Evolutionary conservation across 306 rosid species (phyloP).

Genomic region (Vigna unguiculata): DNA sequence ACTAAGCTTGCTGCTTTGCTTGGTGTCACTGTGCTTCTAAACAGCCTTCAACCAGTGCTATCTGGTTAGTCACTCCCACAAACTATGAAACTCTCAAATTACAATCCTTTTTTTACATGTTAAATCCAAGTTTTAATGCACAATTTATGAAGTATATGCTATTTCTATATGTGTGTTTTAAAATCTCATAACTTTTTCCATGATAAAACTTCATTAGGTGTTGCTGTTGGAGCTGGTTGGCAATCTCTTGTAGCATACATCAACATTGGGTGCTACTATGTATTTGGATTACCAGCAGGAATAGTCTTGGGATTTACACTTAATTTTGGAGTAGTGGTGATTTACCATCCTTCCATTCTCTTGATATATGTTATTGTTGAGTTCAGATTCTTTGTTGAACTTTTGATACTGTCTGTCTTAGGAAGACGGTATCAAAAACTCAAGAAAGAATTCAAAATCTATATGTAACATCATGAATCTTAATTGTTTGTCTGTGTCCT

Average conservation of each 20-base stretch:
- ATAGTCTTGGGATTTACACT: conserved; percentile 73
- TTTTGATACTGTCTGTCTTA: too few relatives aligned
- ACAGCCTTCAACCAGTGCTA: conserved; percentile 79
- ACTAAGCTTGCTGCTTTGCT: conserved; percentile 72
- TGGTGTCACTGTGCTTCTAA: conserved; percentile 63
- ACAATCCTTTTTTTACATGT: neutral
- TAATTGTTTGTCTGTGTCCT: neutral
- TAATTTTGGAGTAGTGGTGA: conserved; percentile 66
- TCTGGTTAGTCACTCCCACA: conserved; percentile 58
- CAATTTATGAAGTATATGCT: too few relatives aligned
- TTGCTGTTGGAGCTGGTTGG: conserved; percentile 94
- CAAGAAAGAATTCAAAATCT: too few relatives aligned
- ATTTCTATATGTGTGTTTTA: too few relatives aligned
- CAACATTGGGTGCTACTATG: conserved; percentile 75
- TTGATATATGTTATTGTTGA: neutral
- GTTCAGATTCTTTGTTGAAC: too few relatives aligned
- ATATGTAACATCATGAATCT: neutral
- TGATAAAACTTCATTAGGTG: conserved; percentile 54
- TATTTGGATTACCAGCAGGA: conserved; percentile 81
- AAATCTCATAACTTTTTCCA: too few relatives aligned
- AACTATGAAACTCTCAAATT: neutral
- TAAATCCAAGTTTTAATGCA: too few relatives aligned
- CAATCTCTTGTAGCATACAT: conserved; percentile 81
- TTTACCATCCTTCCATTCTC: neutral
- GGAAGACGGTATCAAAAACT: too few relatives aligned